Evolutionary conservation across 1,139 yeast genomes (phyloP), one percentile per base, ranked within the genome.

Genomic region (Yamadazyma kanchanaburiensis): DNA sequence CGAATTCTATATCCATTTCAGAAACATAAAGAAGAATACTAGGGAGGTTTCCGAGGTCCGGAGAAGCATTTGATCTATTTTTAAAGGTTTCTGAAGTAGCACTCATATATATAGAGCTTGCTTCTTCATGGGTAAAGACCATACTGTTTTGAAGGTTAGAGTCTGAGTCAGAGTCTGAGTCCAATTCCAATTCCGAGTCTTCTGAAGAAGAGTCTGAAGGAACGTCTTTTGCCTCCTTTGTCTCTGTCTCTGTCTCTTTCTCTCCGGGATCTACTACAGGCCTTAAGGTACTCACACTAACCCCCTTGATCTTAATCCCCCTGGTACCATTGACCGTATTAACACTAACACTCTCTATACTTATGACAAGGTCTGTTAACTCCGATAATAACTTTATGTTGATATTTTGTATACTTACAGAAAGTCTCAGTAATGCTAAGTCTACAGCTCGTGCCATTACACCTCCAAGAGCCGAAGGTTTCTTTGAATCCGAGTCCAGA

Each of bases 21-120:
- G 71, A 67, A 12, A 77, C 47, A 37, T 52, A 47, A 4, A 65
- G 25, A 4, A 59, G 31, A 41, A 53, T 31, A 30, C 48, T 20
- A 23, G 21, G 2, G 19, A 25, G 17, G 21, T 32, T 8, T 10
- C 15, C 15, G 13, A 26, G 24, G 8, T 16, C 15, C 2, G 32
- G 34, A 5, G 30, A 26, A 28, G 18, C 30, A 3, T 28, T 26
- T 3, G 23, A 17, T 21, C 40, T 39, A 12, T 30, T 38, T n/a
- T 43, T 42, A 36, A 34, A 54, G 42, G 64, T 58, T 3, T 67
- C 45, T 35, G 58, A 62, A 0, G 81, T 77, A 1, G 96, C 95
- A 55, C 95, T 85, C 89, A 85, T 77, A 49, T 85, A 87, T 19
- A 87, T 70, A 2, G 94, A 80, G 27, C 77, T 72, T 2, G 84